Evolutionary conservation across 257 asterid species (phyloP).

Genomic region (Phtheirospermum japonicum): DNA sequence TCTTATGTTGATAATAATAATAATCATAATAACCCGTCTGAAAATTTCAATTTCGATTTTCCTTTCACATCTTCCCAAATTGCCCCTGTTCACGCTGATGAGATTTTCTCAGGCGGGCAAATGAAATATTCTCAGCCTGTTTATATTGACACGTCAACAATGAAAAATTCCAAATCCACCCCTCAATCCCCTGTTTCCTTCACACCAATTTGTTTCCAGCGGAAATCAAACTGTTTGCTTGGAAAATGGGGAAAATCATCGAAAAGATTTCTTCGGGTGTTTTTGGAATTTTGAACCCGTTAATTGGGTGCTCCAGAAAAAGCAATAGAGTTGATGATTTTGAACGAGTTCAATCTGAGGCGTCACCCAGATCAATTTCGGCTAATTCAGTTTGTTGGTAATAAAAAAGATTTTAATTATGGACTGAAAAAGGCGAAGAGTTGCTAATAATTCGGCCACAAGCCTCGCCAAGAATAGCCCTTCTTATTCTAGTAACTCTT

Average conservation of each 20-base stretch:
- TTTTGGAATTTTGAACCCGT: slow-evolving; percentile 38
- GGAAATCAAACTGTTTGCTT: slow-evolving; percentile 16
- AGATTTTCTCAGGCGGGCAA: slow-evolving; percentile 54
- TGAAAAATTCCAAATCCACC: slow-evolving; percentile 21
- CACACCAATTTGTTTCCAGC: not conserved
- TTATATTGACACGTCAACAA: slow-evolving; percentile 29
- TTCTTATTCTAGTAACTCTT: slow-evolving; percentile 25
- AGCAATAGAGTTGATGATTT: slow-evolving; percentile 47
- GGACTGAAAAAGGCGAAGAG: slow-evolving; percentile 36
- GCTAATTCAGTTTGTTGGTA: not conserved
- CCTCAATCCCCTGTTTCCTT: slow-evolving; percentile 40
- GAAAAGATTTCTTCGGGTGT: slow-evolving; percentile 30
- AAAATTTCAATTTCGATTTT: slow-evolving; percentile 47
- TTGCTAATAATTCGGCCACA: slow-evolving; percentile 40
- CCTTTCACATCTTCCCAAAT: slow-evolving; percentile 33
- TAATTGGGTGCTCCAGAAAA: slow-evolving; percentile 36
- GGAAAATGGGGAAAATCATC: slow-evolving; percentile 39
- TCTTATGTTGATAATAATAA: not conserved
- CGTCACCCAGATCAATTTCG: too few relatives aligned
- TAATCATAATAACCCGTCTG: not conserved
- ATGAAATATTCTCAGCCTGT: slow-evolving; percentile 36
- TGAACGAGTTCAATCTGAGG: slow-evolving; percentile 24
- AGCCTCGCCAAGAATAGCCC: slow-evolving; percentile 39
- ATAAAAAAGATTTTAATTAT: slow-evolving; percentile 7
- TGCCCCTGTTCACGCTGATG: slow-evolving; percentile 54